Base-by-base conservation (phyloP, 2,329 filamentous ascomycete genomes). In the Trichophaea hybrida region DNA sequence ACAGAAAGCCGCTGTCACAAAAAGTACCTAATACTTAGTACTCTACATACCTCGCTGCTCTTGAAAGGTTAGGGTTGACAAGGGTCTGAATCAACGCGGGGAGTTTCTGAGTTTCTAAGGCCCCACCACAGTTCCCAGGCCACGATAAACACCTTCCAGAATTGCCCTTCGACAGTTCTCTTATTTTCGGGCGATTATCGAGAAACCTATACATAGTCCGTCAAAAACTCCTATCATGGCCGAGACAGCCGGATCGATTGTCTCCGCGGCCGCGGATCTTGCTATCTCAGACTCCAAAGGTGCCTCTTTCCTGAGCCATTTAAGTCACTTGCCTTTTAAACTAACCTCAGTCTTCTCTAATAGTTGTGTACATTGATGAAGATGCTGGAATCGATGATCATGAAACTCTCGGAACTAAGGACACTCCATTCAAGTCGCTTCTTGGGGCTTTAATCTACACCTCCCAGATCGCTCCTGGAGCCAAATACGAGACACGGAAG, bases 351-450 rank as follows among this genome's bases (percentile, higher is more conserved):
- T 43, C 38, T 24, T 46, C 40, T 5, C 32, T 5, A 24, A 13
- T 31, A 38, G 35, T 33, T 66, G 78, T 86, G 72, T 88, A 90
- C 75, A 79, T 94, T 70, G 88, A 94, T 76, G 85, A 88, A 70
- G 85, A 88, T 68, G 78, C 78, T 67, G 89, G 89, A 68, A 75
- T 78, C 68, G 89, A 93, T 74, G 81, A 85, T 69, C 73, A 73
- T 59, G 71, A 80, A 67, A 80, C 82, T 65, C 76, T 80, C 67
- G 88, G 88, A 70, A 79, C 83, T 65, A 80, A 90, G 72, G 74
- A 77, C 63, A 79, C 82, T 67, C 88, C 89, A 53, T 94, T 84
- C 80, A 91, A 94, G 77, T 82, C 85, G 44, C 80, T 94, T 46
- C 77, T 84, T 65, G 83, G 83, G 70, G 89, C 88, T 65, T 63